These are phyloP conservation scores for Pachyrhizus erosus DNA, from an alignment of 306 rosid species.

Conservation along the genomic window DNA sequence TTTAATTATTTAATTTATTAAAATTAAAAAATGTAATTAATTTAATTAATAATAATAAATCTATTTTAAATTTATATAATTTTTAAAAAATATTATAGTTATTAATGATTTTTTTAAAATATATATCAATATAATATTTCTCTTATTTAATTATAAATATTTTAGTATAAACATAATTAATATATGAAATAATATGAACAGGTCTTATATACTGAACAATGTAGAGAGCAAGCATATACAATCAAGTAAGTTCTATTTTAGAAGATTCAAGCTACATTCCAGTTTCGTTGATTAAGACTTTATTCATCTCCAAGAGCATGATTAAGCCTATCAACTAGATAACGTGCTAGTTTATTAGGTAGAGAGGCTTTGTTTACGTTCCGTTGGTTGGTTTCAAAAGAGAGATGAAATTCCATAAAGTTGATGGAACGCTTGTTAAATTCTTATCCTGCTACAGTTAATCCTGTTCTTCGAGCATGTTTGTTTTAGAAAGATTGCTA, in stretches of 20 bases:
- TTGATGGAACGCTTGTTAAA: slow-evolving; percentile 42
- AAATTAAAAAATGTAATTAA: too few species aligned
- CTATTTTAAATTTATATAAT: too few species aligned
- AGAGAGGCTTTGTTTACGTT: slow-evolving; percentile 30
- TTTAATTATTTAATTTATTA: too few species aligned
- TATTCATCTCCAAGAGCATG: slow-evolving; percentile 30
- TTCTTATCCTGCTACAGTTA: slow-evolving; percentile 33
- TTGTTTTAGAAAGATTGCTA: neutral
- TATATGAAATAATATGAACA: too few species aligned
- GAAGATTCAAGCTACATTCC: slow-evolving; percentile 17
- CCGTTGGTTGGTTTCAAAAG: slow-evolving; percentile 22
- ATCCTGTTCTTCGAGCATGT: slow-evolving; percentile 5
- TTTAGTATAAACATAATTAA: too few species aligned
- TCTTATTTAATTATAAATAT: too few species aligned
- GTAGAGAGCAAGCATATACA: neutral
- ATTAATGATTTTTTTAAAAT: too few species aligned
- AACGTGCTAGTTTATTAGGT: slow-evolving; percentile 25
- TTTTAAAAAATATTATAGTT: too few species aligned
- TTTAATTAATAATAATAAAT: too few species aligned
- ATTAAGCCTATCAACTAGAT: slow-evolving; percentile 31
- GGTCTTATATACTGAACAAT: too few species aligned
- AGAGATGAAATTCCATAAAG: slow-evolving; percentile 28
- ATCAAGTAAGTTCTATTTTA: neutral
- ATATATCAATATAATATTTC: too few species aligned
- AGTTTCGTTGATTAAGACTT: slow-evolving; percentile 39